Evolutionary conservation across 768 basidiomycete genomes (phyloP), one percentile per base, ranked within the genome.

Genomic region (Kwoniella dendrophila): DNA sequence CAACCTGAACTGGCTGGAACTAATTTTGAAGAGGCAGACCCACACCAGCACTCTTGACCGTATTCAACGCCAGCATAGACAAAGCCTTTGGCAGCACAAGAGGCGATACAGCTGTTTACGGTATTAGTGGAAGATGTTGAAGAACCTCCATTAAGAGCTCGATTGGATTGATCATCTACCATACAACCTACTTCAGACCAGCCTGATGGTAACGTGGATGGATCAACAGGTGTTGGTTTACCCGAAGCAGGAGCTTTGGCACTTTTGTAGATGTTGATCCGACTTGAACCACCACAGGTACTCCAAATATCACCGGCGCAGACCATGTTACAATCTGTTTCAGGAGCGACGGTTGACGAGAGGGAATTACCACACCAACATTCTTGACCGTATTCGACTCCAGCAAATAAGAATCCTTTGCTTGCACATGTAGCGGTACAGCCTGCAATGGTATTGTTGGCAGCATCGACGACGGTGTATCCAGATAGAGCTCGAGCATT

Each of bases 71-170:
- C 71, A 2, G 68, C 66, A 47, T 67, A 55, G 4, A 56, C 3
- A 38, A 45, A 68, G 2, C 69, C 67, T 16, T 47, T 29, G 1
- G 34, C 22, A 12, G 50, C 52, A 49, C 72, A 71, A 43, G 43
- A 56, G 20, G 62, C 18, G 10, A 63, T 64, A 49, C 72, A 73
- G 16, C 24, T 41, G 16, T 49, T 26, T 18, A 63, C 55, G 18
- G 63, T 55, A 3, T 57, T 70, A 56, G 63, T 71, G n/a, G 22
- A 16, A 11, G 44, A 48, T 7, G 65, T 54, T n/a, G 63, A 63
- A 8, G 71, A 68, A 2, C 69, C 68, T 1, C 64, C 49, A 24
- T 63, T 55, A 18, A 77, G 62, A 38, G 73, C 73, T 41, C 75
- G 64, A 8, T 60, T 63, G 24, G 22, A 30, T 26, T 56, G 54